A percentile compares a stretch with the other conserved stretches of the same genome.
These are phyloP conservation scores for Gossypium lobatum DNA, from an alignment of 441 rosid species.

Conservation along the genomic window DNA sequence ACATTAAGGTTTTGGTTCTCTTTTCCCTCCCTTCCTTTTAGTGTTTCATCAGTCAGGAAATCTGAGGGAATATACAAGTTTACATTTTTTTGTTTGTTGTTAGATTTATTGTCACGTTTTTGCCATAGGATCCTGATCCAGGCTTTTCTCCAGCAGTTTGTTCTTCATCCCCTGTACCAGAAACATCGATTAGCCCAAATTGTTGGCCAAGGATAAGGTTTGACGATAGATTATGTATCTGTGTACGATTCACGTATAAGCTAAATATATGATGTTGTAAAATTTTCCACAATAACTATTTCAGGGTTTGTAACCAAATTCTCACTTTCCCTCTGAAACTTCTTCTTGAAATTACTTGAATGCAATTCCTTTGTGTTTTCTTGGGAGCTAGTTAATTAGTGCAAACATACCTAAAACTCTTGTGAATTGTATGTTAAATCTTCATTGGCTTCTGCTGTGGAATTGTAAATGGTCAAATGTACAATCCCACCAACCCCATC, in stretches of 20 bases:
- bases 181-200: background rate
- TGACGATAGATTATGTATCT: background rate
- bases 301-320: background rate
- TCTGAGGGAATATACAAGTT: background rate
- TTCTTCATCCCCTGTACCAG: background rate
- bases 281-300: background rate
- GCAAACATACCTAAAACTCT: conserved; percentile 20
- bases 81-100: background rate
- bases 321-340: background rate
- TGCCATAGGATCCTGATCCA: background rate
- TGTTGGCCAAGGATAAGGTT: background rate
- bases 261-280: background rate
- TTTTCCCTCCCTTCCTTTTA: background rate
- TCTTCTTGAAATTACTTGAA: background rate
- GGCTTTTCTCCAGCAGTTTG: background rate
- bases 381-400: background rate
- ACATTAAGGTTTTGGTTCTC: background rate
- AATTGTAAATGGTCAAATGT: background rate
- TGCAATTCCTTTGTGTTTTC: background rate
- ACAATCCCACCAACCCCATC: background rate
- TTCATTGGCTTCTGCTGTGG: background rate
- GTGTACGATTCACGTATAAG: background rate
- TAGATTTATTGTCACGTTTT: background rate
- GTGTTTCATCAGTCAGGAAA: background rate
- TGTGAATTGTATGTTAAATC: background rate